Conservation (phyloP, 768 basidiomycete genomes). For the Leccinum longicurvipes region DNA sequence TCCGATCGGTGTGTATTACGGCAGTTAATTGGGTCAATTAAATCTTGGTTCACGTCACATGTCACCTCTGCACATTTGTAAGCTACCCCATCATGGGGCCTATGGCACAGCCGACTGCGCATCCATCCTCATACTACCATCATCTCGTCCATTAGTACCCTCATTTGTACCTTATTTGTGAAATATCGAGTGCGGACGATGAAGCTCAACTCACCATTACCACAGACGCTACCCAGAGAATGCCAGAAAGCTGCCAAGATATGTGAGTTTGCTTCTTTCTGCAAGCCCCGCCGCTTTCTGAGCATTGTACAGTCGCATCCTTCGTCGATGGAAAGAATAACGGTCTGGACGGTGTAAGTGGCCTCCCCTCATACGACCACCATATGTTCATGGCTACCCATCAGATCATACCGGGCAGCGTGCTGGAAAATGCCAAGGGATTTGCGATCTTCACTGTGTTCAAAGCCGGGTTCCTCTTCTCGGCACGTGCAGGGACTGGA, state of each 20-base stretch:
- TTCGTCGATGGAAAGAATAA: constrained; percentile 81
- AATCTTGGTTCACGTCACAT: constrained; percentile 18
- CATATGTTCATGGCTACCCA: neutral
- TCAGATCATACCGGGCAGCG: constrained; percentile 52
- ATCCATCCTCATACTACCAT: constrained; percentile 1
- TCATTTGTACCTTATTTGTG: neutral
- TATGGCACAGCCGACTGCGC: constrained; percentile 21
- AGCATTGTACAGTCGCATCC: constrained; percentile 56
- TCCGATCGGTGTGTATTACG: constrained; percentile 59
- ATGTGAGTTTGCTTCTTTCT: constrained; percentile 43
- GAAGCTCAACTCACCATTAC: constrained; percentile 50
- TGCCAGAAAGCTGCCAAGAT: constrained; percentile 87
- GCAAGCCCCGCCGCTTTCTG: neutral
- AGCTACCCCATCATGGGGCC: constrained; percentile 8
- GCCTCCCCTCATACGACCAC: neutral
- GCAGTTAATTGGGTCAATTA: neutral
- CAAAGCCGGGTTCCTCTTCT: constrained; percentile 67
- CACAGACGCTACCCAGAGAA: constrained; percentile 69
- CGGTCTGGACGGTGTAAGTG: constrained; percentile 73
- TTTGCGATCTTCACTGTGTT: constrained; percentile 92
- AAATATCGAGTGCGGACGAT: constrained; percentile 22
- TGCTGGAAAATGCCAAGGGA: constrained; percentile 59
- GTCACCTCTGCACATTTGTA: constrained; percentile 16
- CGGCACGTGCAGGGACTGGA: constrained; percentile 78
- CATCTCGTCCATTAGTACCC: neutral